Base-by-base conservation (phyloP, 495 filamentous ascomycete genomes). In the Neurospora sp. region DNA sequence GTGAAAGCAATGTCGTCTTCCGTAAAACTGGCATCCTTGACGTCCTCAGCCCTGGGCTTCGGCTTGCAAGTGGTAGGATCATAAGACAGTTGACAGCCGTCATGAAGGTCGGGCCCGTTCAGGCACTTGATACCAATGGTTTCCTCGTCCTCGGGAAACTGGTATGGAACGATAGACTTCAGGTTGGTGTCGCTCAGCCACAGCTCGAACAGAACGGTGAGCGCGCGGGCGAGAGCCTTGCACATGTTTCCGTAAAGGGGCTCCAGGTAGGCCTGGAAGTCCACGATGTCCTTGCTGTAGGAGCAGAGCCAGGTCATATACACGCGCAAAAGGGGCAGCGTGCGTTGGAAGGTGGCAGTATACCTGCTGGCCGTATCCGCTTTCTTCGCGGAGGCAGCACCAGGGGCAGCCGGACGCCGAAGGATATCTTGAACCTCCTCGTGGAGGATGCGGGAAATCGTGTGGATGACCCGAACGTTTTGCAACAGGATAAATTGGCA, bases 401-500 rank as follows among this genome's bases (percentile, higher is more conserved):
- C 49, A 23, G 23, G 44, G 31, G 40, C 71, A 18, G 72, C 23
- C 12, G 60, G n/a, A 27, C 75, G 75, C 71, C 78, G 72, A 18
- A 79, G 70, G 20, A 77, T 20, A 4, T 79, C 76, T 12, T 70
- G 27, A 11, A 80, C 73, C 42, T 82, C 79, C 4, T 78, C 76
- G 39, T 71, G 82, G 39, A 98, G 86, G 42, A 93, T 84, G 71
- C 93, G 90, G 38, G 96, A 88, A 16, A 98, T 85, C 2, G 88
- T 91, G 71, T 91, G 89, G 77, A 97, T 92, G 0, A 91, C 94
- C 39, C 91, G 92, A 69, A 94, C 85, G 75, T 98, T 99, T 73
- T 96, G 86, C 31, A 91, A 87, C 41, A 97, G 86, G 71, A 92
- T 90, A 80, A 92, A 94, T 71, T 91, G 87, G 79, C 88, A 90